These are phyloP conservation scores for Chaetomium globosum DNA, from an alignment of 2,329 filamentous ascomycete genomes.

Conservation along the genomic window DNA sequence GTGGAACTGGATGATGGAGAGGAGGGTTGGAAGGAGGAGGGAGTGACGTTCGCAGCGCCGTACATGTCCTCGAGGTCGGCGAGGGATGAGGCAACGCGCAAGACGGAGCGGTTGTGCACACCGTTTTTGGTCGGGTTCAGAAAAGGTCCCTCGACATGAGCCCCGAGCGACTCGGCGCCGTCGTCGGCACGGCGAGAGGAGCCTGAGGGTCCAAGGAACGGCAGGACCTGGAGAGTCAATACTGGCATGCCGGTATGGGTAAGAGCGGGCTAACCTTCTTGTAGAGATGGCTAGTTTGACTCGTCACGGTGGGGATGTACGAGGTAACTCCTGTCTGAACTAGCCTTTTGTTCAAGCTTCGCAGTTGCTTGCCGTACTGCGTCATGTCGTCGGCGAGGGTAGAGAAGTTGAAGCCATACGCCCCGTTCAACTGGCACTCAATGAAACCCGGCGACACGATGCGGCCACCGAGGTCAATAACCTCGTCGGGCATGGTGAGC, in stretches of 20 bases:
- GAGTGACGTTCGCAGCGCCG: constrained; percentile 66
- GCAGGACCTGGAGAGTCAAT: constrained; percentile 58
- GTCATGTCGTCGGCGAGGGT: constrained; percentile 68
- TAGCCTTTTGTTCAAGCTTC: constrained; percentile 69
- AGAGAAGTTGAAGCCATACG: constrained; percentile 91
- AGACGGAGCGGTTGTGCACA: constrained; percentile 75
- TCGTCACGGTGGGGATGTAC: constrained; percentile 83
- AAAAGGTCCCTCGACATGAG: constrained; percentile 90
- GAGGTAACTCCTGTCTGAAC: constrained; percentile 82
- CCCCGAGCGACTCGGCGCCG: constrained; percentile 84
- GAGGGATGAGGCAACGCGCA: constrained; percentile 66
- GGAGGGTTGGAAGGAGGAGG: constrained; percentile 36
- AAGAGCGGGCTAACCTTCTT: constrained; percentile 60
- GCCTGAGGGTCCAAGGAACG: constrained; percentile 74
- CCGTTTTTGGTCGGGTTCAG: constrained; percentile 81
- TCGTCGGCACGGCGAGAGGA: constrained; percentile 60
- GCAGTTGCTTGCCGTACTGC: constrained; percentile 72
- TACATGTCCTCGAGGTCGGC: constrained; percentile 71
- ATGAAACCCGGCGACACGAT: constrained; percentile 86
- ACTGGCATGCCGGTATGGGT: too few species aligned
- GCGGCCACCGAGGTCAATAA: constrained; percentile 77
- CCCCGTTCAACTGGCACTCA: constrained; percentile 89
- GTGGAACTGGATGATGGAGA: not conserved
- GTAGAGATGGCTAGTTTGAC: constrained; percentile 79
- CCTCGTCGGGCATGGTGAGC: constrained; percentile 68